A percentile compares a stretch with the other conserved stretches of the same genome.
Evolutionary conservation across 192 early-diverging fungal species (phyloP).

Genomic region (Coemansia sp.): DNA sequence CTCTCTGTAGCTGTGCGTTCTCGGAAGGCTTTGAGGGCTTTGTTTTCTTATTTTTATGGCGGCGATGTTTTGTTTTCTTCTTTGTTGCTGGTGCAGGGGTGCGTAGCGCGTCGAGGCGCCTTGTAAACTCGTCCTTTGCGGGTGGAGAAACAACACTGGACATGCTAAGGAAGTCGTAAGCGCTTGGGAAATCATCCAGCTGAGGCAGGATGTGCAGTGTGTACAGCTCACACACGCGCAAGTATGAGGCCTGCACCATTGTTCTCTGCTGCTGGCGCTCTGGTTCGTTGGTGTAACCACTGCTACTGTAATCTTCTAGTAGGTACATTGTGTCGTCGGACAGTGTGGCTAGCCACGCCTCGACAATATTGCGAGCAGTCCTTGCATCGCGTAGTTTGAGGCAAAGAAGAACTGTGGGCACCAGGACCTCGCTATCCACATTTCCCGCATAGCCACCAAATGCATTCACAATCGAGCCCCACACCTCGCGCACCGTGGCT

Average conservation of each 20-base stretch:
- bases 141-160: conserved; percentile 15
- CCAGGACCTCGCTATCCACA: conserved; percentile 53
- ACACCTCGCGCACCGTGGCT: conserved; percentile 33
- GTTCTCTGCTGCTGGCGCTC: conserved; percentile 24
- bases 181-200: conserved; percentile 37
- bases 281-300: not conserved
- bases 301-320: conserved; percentile 9
- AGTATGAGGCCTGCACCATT: conserved; percentile 47
- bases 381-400: conserved; percentile 50
- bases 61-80: conserved; percentile 6
- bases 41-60: conserved; percentile 13
- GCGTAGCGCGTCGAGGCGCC: conserved; percentile 41
- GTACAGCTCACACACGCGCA: conserved; percentile 53
- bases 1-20: not conserved
- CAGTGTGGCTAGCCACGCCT: conserved; percentile 51
- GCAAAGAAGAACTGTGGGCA: conserved; percentile 48
- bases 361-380: conserved; percentile 46
- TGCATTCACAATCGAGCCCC: conserved; percentile 34
- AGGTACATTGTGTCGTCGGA: conserved; percentile 40
- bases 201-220: conserved; percentile 51
- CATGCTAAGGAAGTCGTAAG: conserved; percentile 33
- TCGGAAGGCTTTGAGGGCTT: conserved; percentile 8
- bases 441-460: conserved; percentile 46
- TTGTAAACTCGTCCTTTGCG: conserved; percentile 26
- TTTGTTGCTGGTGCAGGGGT: conserved; percentile 18